Conservation (phyloP, 371 early-diverging fungal species). For the Mucor indicus region DNA sequence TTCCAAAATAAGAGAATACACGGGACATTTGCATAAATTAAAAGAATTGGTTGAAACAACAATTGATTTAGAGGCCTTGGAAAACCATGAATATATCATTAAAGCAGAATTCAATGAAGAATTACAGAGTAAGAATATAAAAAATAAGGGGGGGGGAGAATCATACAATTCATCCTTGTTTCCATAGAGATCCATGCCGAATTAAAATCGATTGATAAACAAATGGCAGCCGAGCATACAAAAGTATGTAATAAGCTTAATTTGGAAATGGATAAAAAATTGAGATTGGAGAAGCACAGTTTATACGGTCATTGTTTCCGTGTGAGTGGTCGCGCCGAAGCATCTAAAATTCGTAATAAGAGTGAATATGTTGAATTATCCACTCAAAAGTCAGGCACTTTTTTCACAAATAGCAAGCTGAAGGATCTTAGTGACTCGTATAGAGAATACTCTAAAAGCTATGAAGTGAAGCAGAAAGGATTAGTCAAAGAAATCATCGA, state of each 20-base stretch:
- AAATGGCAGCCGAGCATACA: conserved; percentile 65
- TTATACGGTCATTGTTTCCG: conserved; percentile 88
- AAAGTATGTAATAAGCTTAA: conserved; percentile 54
- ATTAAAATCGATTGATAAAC: conserved; percentile 55
- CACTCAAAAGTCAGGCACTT: conserved; percentile 88
- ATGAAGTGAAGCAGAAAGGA: conserved; percentile 65
- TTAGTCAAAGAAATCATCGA: conserved; percentile 85
- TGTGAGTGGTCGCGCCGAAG: conserved; percentile 60
- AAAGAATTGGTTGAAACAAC: conserved; percentile 81
- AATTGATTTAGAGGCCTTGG: conserved; percentile 85
- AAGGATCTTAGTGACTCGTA: conserved; percentile 52
- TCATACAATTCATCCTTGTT: background rate
- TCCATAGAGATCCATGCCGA: conserved; percentile 54
- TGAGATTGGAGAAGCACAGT: conserved; percentile 84
- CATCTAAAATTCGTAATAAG: conserved; percentile 50
- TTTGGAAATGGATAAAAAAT: conserved; percentile 82
- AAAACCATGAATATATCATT: conserved; percentile 87
- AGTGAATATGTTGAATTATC: conserved; percentile 78
- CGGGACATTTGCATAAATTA: conserved; percentile 4
- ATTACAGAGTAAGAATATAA: conserved; percentile 56
- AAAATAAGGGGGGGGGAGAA: background rate
- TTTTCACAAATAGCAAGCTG: conserved; percentile 79
- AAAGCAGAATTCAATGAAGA: conserved; percentile 80
- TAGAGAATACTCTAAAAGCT: conserved; percentile 52
- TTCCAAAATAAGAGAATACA: conserved; percentile 4